Conservation (phyloP, 345 rosid genomes). For the Clausena lansium region DNA sequence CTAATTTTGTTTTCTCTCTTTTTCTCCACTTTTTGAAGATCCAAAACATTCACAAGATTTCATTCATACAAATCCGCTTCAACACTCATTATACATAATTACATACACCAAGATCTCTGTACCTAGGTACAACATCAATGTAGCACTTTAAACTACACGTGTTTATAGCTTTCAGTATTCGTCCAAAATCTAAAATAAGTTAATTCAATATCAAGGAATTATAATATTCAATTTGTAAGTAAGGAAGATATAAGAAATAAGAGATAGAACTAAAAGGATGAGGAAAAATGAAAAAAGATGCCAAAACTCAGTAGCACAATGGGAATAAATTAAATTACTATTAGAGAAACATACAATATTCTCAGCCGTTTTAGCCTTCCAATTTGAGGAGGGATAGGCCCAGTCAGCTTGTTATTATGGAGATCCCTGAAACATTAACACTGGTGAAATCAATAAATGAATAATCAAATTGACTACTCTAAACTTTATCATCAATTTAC, state of each 20-base stretch:
- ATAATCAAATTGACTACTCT: neutral
- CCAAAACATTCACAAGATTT: neutral
- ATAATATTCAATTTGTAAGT: neutral
- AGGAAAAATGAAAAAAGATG: neutral
- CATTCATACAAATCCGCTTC: neutral
- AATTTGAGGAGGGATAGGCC: conserved; percentile 96
- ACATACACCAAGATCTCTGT: neutral
- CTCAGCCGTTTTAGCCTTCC: conserved; percentile 81
- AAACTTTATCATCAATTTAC: neutral
- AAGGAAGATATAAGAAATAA: neutral
- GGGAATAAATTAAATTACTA: neutral
- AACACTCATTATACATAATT: neutral
- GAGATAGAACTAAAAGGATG: neutral
- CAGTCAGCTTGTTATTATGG: conserved; percentile 92
- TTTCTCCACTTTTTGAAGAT: neutral
- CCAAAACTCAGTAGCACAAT: neutral
- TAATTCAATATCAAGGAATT: neutral
- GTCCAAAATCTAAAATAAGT: neutral
- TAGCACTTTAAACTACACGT: neutral
- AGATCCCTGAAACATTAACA: conserved; percentile 64
- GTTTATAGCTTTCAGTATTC: neutral
- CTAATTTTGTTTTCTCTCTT: neutral
- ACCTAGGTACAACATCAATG: neutral
- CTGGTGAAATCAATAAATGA: neutral
- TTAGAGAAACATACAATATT: conserved; percentile 56